A percentile compares a stretch with the other conserved stretches of the same genome.
phyloP scores from a whole-genome alignment of 2,329 filamentous ascomycete genomes.

The Epichloe elymi region DNA sequence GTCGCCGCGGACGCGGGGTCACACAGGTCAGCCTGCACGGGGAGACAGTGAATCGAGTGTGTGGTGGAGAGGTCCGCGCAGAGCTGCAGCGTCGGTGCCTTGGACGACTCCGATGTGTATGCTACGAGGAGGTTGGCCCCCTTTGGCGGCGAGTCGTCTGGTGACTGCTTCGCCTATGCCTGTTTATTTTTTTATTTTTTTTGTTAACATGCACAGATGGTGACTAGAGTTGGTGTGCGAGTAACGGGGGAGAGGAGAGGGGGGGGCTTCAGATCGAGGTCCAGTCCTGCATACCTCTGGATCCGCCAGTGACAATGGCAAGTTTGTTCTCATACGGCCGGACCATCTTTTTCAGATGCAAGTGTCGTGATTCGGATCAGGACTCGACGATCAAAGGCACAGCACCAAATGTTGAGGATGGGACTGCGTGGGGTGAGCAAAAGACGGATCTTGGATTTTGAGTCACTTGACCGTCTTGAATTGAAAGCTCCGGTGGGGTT shows the following conservation, averaged over 20 bases:
- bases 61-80: slow-evolving; percentile 30
- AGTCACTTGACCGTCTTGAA: no score
- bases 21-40: slow-evolving; percentile 18
- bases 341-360: slow-evolving; percentile 8
- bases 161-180: slow-evolving; percentile 45
- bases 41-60: slow-evolving; percentile 23
- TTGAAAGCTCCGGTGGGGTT: no score
- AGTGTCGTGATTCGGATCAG: no score
- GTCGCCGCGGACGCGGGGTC: slow-evolving; percentile 12
- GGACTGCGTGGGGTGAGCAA: no score
- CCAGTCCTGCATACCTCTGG: slow-evolving; percentile 15
- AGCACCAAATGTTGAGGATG: no score
- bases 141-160: slow-evolving; percentile 45
- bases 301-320: slow-evolving; percentile 21
- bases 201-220: no score
- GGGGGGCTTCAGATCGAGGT: no score
- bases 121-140: slow-evolving; percentile 46
- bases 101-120: slow-evolving; percentile 44
- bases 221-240: no score
- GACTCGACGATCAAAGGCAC: no score
- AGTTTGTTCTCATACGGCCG: slow-evolving; percentile 20
- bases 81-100: slow-evolving; percentile 31
- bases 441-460: no score
- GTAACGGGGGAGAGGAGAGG: no score
- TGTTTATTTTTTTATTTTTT: background rate